Percentiles rank a stretch among this genome's conserved stretches.
Evolutionary conservation across 1,139 yeast genomes (phyloP).

Genomic region (Geotrichum klebahnii): DNA sequence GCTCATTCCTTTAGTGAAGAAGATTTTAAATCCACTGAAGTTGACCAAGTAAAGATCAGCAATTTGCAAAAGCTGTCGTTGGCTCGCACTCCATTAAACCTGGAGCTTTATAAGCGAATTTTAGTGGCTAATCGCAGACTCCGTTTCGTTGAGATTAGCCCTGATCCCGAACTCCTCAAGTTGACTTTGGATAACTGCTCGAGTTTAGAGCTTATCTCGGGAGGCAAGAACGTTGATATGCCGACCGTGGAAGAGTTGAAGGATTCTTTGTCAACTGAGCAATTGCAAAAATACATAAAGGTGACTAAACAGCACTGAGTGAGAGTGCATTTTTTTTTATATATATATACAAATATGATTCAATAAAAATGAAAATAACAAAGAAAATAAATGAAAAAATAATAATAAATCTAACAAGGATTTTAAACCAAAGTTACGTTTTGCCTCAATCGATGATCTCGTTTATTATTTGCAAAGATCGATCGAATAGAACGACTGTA

Average conservation of each 20-base stretch:
- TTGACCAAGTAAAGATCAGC: constrained; percentile 13
- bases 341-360: no score
- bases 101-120: constrained; percentile 7
- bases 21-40: constrained; percentile 6
- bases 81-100: constrained; percentile 10
- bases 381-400: no score
- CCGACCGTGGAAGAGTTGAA: constrained; percentile 9
- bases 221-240: constrained; percentile 11
- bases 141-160: constrained; percentile 5
- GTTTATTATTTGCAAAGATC: no score
- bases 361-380: no score
- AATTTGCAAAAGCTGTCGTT: constrained; percentile 6
- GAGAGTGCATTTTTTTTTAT: no score
- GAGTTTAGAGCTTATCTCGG: constrained; percentile 1
- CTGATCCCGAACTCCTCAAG: constrained; percentile 3
- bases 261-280: not conserved
- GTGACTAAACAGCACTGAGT: constrained; percentile 1
- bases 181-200: constrained; percentile 6
- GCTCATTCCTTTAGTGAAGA: constrained; percentile 15
- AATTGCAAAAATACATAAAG: not conserved
- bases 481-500: no score
- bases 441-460: no score
- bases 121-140: constrained; percentile 9
- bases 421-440: no score
- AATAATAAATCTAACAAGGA: no score